Base-by-base conservation (phyloP, 2,329 filamentous ascomycete genomes). In the Ophiocordyceps sinensis region DNA sequence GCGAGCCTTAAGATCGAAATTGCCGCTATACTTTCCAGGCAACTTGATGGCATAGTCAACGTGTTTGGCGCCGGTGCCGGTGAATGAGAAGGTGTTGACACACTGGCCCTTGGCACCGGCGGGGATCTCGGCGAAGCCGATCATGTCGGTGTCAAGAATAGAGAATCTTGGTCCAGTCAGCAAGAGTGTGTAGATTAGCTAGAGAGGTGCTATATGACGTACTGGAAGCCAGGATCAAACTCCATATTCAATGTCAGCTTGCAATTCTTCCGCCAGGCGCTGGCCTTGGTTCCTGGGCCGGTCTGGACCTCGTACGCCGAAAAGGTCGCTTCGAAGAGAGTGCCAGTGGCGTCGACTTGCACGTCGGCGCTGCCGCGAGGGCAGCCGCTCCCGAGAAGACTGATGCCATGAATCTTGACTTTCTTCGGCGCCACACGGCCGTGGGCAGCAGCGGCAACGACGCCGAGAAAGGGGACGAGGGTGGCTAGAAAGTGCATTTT, bases 231-330 rank as follows among this genome's bases (percentile, higher is more conserved):
- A 10, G 39, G 14, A 14, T 47, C 40, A 44, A 51, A 54, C 36
- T 53, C 43, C 39, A 52, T 43, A 40, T 53, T 54, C 11, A 54
- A 32, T 17, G 46, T 53, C 21, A 54, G 39, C 47, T 52, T 53
- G 49, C 52, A 54, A 44, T 54, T 53, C 44, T 50, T 53, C 23
- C 52, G 49, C 50, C 48, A 52, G 40, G 47, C 49, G 34, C 44
- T 45, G 0, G n/a, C n/a, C n/a, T n/a, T n/a, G n/a, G n/a, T n/a
- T n/a, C n/a, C n/a, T n/a, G 49, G 49, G 12, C 51, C 52, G 11
- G 51, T 50, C 43, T 51, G 38, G 38, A 54, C 47, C 36, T 49
- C 45, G 43, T 54, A 54, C 14, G 31, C 9, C 13, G 51, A 53
- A 39, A 54, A 53, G 40, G 49, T 52, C n/a, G 46, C 51, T 39